Base-by-base conservation (phyloP, 805 yeast species). In the Ogataea nitratoaversa region DNA sequence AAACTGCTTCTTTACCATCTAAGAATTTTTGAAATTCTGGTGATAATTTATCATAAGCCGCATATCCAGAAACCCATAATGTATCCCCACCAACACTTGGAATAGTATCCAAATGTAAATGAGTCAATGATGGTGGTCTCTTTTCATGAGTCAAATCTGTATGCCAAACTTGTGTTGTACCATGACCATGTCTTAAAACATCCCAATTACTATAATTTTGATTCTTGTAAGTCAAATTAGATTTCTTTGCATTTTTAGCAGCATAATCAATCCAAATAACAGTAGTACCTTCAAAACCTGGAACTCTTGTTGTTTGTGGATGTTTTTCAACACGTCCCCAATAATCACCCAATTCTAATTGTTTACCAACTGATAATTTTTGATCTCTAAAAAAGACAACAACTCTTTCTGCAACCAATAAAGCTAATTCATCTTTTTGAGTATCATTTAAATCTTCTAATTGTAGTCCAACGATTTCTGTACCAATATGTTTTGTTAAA, bases 71-170 rank as follows among this genome's bases (percentile, higher is more conserved):
- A 5, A 73, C 56, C 78, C 78, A 76, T 14, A 64, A 47, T 13
- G 81, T 76, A 53, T 76, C 81, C 42, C 81, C 81, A 35, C 80
- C 80, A 22, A 66, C 67, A 2, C 47, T 49, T 19, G 76, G 77
- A 51, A 72, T 64, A 11, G 75, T 64, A 49, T 76, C 77, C 52
- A 71, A 64, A 49, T 75, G 76, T 49, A 78, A 63, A 46, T 70
- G 73, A 4, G 83, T 76, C 47, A 71, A 62, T 18, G 77, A 78
- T 2, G 82, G 73, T 5, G 82, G 81, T 40, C 72, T 75, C 34
- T 65, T 62, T 60, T 77, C 82, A 49, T 76, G 79, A 31, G 70
- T 70, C 37, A 77, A 64, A 52, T 76, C 81, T 6, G 78, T 67
- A 62, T 76, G 82, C 74, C 76, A 74, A 17, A 53, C 58, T 17